Evolutionary conservation across 2,329 filamentous ascomycete species (phyloP).

Genomic region (Fusarium vanettenii): DNA sequence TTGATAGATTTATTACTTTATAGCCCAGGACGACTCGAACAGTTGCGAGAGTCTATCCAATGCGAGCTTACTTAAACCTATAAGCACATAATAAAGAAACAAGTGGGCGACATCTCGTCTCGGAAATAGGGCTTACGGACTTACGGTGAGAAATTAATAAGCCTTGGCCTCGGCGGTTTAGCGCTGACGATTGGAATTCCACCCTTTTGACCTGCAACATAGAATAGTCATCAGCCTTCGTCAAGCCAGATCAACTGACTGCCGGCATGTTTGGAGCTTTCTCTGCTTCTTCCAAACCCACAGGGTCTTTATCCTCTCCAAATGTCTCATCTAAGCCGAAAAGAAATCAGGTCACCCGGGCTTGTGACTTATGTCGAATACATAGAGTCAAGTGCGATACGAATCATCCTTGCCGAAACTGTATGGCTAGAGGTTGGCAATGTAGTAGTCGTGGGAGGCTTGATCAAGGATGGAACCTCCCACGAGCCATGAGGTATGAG

Average conservation of each 20-base stretch:
- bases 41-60: background rate
- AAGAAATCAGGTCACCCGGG: background rate
- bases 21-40: background rate
- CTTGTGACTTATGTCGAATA: background rate
- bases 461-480: background rate
- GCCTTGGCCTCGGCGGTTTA: background rate
- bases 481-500: background rate
- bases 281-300: background rate
- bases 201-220: background rate
- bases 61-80: background rate
- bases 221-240: background rate
- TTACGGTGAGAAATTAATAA: background rate
- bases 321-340: background rate
- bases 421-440: background rate
- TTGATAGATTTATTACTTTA: background rate
- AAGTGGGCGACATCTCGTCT: background rate
- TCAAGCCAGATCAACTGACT: background rate
- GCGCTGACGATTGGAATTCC: background rate
- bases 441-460: background rate
- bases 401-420: background rate
- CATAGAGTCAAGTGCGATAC: background rate
- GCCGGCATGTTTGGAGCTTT: background rate
- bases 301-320: background rate
- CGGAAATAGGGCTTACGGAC: background rate
- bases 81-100: background rate